phyloP scores from a whole-genome alignment of 495 filamentous ascomycete species.

The Podospora pseudoanserina region DNA sequence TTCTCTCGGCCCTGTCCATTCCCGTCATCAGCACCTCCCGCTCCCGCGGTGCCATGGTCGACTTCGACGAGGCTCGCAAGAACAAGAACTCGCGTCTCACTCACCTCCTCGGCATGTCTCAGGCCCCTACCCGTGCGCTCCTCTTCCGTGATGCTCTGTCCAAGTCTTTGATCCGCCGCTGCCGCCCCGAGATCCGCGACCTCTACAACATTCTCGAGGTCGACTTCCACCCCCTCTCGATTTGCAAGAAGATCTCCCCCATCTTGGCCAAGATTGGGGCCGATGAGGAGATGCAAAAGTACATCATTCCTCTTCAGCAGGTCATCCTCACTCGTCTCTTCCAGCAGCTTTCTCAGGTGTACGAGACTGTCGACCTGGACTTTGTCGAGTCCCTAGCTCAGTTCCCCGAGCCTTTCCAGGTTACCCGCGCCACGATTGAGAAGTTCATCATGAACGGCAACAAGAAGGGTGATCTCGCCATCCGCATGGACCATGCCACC shows the following conservation, averaged over 20 bases:
- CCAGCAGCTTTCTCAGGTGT: conserved; percentile 98
- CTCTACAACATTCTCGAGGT: conserved; percentile 98
- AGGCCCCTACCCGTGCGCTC: conserved; percentile 80
- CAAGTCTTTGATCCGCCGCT: conserved; percentile 89
- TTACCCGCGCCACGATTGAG: conserved; percentile 85
- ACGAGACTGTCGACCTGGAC: conserved; percentile 92
- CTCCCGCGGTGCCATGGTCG: conserved; percentile 90
- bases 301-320: conserved; percentile 90
- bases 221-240: conserved; percentile 96
- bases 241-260: conserved; percentile 98
- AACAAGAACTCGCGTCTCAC: conserved; percentile 98
- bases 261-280: conserved; percentile 91
- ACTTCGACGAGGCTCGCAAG: conserved; percentile 95
- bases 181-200: conserved; percentile 87
- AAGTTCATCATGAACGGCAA: conserved; percentile 99
- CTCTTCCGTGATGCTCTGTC: conserved; percentile 93
- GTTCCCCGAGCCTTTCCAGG: conserved; percentile 96
- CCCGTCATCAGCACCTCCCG: conserved; percentile 98
- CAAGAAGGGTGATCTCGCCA: conserved; percentile 97
- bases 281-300: conserved; percentile 95
- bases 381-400: conserved; percentile 92
- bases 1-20: conserved; percentile 92
- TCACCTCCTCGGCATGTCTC: conserved; percentile 88
- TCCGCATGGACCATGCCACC: conserved; percentile 91
- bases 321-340: conserved; percentile 97